phyloP scores from a whole-genome alignment of 1,284 basidiomycete species.

The Gastroboletus turbinatus region DNA sequence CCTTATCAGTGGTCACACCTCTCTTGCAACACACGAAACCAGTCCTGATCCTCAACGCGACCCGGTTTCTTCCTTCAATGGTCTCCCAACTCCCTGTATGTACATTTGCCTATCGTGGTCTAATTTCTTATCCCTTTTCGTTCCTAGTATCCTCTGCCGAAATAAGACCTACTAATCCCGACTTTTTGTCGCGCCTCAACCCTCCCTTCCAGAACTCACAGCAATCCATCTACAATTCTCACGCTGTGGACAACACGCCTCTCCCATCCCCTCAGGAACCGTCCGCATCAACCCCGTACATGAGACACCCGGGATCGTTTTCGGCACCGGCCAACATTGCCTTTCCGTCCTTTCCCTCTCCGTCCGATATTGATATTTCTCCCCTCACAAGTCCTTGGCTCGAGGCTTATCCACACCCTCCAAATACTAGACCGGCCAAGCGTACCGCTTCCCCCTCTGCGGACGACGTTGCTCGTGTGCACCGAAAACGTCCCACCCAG shows the following conservation, averaged over 20 bases:
- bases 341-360: slow-evolving; percentile 46
- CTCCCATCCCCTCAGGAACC: slow-evolving; percentile 32
- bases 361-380: slow-evolving; percentile 64
- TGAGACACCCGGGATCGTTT: slow-evolving; percentile 42
- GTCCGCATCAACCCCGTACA: slow-evolving; percentile 27
- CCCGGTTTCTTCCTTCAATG: slow-evolving; percentile 45
- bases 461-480: slow-evolving; percentile 41
- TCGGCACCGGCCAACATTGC: slow-evolving; percentile 67
- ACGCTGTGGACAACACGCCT: slow-evolving; percentile 18
- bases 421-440: slow-evolving; percentile 36
- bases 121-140: slow-evolving; percentile 5
- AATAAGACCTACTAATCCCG: slow-evolving; percentile 57
- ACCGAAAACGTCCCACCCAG: slow-evolving; percentile 52
- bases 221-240: slow-evolving; percentile 26
- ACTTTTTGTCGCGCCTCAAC: slow-evolving; percentile 64
- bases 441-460: slow-evolving; percentile 41
- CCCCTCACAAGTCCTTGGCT: slow-evolving; percentile 78
- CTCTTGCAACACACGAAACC: slow-evolving; percentile 35
- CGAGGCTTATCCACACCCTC: slow-evolving; percentile 47
- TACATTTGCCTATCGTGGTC: slow-evolving; percentile 13
- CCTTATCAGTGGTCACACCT: slow-evolving; percentile 58
- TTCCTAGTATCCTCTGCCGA: slow-evolving; percentile 60
- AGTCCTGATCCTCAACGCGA: slow-evolving; percentile 40
- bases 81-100: slow-evolving; percentile 73
- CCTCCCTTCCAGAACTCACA: slow-evolving; percentile 42